phyloP scores from a whole-genome alignment of 345 rosid species.

The Alliaria petiolata region DNA sequence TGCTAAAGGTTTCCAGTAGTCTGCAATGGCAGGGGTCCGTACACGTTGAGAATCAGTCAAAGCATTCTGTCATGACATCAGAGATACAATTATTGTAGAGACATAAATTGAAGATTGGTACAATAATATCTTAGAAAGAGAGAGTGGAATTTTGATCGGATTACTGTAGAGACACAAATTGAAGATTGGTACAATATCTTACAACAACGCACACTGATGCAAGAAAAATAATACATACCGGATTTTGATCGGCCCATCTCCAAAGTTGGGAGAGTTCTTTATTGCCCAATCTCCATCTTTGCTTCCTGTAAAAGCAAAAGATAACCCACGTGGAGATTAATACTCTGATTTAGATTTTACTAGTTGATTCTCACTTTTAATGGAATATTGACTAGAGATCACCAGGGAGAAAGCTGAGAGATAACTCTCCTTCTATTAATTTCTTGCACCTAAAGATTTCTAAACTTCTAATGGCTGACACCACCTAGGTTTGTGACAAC shows the following conservation, averaged over 20 bases:
- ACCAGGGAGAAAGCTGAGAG: no score
- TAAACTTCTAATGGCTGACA: neutral
- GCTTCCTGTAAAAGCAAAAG: slow-evolving; percentile 50
- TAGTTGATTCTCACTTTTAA: no score
- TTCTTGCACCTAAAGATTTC: neutral
- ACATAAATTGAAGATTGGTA: neutral
- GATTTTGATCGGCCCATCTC: slow-evolving; percentile 99
- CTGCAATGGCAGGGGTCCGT: slow-evolving; percentile 77
- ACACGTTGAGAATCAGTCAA: slow-evolving; percentile 88
- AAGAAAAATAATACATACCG: slow-evolving; percentile 37
- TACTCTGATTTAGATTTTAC: no score
- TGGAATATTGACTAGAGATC: no score
- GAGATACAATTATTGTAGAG: slow-evolving; percentile 19
- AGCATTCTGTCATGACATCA: slow-evolving; percentile 59
- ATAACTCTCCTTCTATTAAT: neutral
- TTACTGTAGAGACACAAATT: no score
- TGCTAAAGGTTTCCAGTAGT: slow-evolving; percentile 95
- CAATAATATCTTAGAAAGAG: neutral
- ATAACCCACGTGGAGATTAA: neutral
- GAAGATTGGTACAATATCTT: no score
- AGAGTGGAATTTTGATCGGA: neutral
- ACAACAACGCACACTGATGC: neutral
- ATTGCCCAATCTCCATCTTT: slow-evolving; percentile 91
- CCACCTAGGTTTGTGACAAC: neutral
- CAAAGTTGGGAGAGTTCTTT: slow-evolving; percentile 96